Base-by-base conservation (phyloP, 2,329 filamentous ascomycete species). In the Bipolaris gigantea region DNA sequence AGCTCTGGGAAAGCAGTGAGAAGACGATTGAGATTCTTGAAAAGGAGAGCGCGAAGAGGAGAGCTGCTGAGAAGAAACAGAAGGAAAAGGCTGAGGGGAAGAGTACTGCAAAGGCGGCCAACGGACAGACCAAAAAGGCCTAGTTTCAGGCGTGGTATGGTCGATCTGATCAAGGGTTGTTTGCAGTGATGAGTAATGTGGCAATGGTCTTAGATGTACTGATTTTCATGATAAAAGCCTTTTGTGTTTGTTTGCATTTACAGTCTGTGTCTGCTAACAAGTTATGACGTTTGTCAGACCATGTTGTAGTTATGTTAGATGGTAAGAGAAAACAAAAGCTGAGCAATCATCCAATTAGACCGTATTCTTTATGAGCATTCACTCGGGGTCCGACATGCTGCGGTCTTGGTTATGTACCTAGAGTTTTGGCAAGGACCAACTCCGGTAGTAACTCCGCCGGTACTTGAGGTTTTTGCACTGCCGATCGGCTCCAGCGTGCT, bases 1-100 rank as follows among this genome's bases (percentile, higher is more conserved):
- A 87, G 72, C 79, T 99, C 15, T 99, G 93, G 93, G 85, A 95
- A 70, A 86, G 89, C 54, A 96, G 89, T 69, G 92, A 76, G 83
- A 50, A 83, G 81, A 84, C 95, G 59, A 87, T 97, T 51, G 88
- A 95, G 72, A 83, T 83, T 64, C 83, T 88, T 13, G 92, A 97
- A 75, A 95, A 90, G 77, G 85, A 88, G 70, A 84, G 87, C 21
- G 92, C 92, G 8, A 76, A 84, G 45, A 83, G 81, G 53, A 76
- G 85, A 53, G 83, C 81, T 42, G 73, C 80, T 51, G 79, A 79
- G 61, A 89, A 88, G 74, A 85, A 83, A 60, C 70, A 77, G 40
- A 67, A 66, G 40, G 73, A 74, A 45, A 74, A 76, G 34, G 62
- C 65, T 25, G 57, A 55, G 30, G 59, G 52, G 2, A 69, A 62